Percentiles rank a stretch among this genome's conserved stretches.
These are phyloP conservation scores for Cubamyces lactineus DNA, from an alignment of 768 basidiomycete genomes.

Conservation along the genomic window DNA sequence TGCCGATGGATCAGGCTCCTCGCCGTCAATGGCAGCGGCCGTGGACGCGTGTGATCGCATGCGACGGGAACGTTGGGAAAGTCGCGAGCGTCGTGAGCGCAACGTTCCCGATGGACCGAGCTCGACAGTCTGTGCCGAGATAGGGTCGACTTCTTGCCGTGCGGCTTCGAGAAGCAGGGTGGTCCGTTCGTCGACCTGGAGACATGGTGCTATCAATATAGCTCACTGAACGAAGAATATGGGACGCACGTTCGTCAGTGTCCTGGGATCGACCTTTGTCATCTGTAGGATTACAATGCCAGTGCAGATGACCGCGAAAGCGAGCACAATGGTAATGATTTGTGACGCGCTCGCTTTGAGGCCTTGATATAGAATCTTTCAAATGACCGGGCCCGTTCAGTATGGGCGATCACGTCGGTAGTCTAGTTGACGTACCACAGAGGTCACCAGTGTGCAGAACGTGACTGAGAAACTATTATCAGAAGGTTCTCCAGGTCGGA, in stretches of 20 bases:
- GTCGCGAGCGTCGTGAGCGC: slow-evolving; percentile 30
- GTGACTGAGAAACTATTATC: slow-evolving; percentile 53
- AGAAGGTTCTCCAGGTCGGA: slow-evolving; percentile 1
- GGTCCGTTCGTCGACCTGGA: slow-evolving; percentile 77
- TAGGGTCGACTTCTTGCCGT: slow-evolving; percentile 47
- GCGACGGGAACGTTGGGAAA: slow-evolving; percentile 14
- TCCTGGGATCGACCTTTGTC: slow-evolving; percentile 85
- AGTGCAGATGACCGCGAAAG: slow-evolving; percentile 84
- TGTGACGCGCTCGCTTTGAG: slow-evolving; percentile 71
- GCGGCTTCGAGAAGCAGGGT: slow-evolving; percentile 87
- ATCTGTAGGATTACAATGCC: slow-evolving; percentile 94
- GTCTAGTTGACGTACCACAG: slow-evolving; percentile 53
- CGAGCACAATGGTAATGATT: slow-evolving; percentile 87
- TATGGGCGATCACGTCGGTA: too few species aligned
- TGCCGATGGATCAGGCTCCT: background rate
- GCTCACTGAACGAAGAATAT: background rate
- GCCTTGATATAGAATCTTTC: slow-evolving; percentile 83
- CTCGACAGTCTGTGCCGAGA: slow-evolving; percentile 24
- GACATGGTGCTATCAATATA: background rate
- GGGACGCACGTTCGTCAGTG: slow-evolving; percentile 48
- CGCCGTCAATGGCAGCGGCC: background rate
- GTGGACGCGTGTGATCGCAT: background rate
- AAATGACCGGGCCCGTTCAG: too few species aligned
- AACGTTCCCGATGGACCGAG: slow-evolving; percentile 22
- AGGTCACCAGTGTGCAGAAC: slow-evolving; percentile 79